A percentile compares a stretch with the other conserved stretches of the same genome.
These are phyloP conservation scores for Sarocladium kiliense DNA, from an alignment of 2,329 filamentous ascomycete species.

Conservation along the genomic window DNA sequence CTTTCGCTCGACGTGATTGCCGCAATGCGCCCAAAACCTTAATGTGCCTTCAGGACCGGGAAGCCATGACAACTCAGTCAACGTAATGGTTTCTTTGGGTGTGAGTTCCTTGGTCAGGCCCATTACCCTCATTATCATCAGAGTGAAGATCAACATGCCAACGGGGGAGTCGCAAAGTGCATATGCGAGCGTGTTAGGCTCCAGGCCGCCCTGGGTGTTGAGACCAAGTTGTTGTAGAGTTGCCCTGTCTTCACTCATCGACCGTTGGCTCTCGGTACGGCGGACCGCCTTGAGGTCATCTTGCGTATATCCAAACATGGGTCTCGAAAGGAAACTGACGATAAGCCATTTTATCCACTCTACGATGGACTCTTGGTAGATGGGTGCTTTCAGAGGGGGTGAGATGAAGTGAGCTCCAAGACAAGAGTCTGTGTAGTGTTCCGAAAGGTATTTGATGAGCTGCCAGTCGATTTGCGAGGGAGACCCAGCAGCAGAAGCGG, in stretches of 20 bases:
- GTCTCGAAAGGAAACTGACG: conserved; percentile 41
- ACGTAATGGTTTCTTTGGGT: conserved; percentile 51
- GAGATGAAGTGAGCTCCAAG: conserved; percentile 57
- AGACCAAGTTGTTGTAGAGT: conserved; percentile 21
- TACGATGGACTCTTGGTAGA: conserved; percentile 32
- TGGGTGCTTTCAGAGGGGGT: conserved; percentile 48
- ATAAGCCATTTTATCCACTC: conserved; percentile 52
- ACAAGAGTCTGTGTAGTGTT: conserved; percentile 43
- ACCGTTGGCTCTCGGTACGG: background rate
- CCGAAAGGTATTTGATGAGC: conserved; percentile 42
- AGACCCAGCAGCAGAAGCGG: conserved; percentile 40
- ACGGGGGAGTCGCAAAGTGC: conserved; percentile 58
- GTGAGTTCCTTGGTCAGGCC: conserved; percentile 37
- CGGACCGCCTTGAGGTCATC: conserved; percentile 42
- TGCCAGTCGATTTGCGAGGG: conserved; percentile 48
- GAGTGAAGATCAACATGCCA: conserved; percentile 50
- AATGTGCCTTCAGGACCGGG: conserved; percentile 59
- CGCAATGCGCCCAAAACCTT: conserved; percentile 48
- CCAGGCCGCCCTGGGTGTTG: conserved; percentile 26
- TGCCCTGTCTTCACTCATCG: conserved; percentile 11
- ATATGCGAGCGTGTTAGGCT: conserved; percentile 53
- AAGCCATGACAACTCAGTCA: conserved; percentile 60
- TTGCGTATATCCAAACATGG: conserved; percentile 51
- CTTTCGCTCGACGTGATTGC: conserved; percentile 23
- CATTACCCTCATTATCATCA: conserved; percentile 39